These are phyloP conservation scores for Phtheirospermum japonicum DNA, from an alignment of 257 asterid genomes.

Conservation along the genomic window DNA sequence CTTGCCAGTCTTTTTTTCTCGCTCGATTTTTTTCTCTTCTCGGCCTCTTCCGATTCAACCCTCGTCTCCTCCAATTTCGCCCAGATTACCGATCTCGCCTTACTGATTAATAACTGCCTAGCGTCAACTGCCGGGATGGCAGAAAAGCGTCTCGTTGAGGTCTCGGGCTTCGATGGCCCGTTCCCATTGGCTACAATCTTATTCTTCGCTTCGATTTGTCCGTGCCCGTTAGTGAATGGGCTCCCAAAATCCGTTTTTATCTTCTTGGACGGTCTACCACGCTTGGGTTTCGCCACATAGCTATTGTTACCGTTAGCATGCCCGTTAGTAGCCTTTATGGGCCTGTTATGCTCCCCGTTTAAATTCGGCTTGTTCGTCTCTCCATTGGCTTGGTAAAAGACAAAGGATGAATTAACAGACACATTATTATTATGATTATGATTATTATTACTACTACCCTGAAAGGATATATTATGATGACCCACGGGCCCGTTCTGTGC, in stretches of 20 bases:
- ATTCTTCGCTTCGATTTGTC: conserved; percentile 32
- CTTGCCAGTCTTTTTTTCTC: conserved; percentile 25
- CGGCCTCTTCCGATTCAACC: conserved; percentile 54
- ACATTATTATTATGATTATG: too few relatives aligned
- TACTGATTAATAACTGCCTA: conserved; percentile 65
- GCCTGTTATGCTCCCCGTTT: conserved; percentile 38
- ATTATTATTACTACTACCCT: conserved; percentile 31
- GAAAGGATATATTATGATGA: conserved; percentile 52
- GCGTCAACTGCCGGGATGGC: conserved; percentile 62
- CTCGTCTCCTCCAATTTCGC: conserved; percentile 60
- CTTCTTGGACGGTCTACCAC: conserved; percentile 84
- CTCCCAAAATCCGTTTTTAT: conserved; percentile 51
- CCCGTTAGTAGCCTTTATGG: conserved; percentile 42
- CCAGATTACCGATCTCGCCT: conserved; percentile 62
- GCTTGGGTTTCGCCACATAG: conserved; percentile 44
- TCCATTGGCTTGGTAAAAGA: conserved; percentile 45
- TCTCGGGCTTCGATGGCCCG: conserved; percentile 46
- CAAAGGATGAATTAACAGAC: conserved; percentile 32
- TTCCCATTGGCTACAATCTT: conserved; percentile 41
- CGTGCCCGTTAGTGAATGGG: conserved; percentile 34
- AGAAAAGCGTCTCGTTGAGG: conserved; percentile 43
- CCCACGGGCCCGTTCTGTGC: too few relatives aligned
- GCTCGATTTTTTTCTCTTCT: conserved; percentile 40
- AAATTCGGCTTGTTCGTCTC: conserved; percentile 46
- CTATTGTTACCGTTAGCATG: conserved; percentile 25